Conservation (phyloP, 1,284 basidiomycete genomes). For the Apiotrichum mycotoxinovorans region DNA sequence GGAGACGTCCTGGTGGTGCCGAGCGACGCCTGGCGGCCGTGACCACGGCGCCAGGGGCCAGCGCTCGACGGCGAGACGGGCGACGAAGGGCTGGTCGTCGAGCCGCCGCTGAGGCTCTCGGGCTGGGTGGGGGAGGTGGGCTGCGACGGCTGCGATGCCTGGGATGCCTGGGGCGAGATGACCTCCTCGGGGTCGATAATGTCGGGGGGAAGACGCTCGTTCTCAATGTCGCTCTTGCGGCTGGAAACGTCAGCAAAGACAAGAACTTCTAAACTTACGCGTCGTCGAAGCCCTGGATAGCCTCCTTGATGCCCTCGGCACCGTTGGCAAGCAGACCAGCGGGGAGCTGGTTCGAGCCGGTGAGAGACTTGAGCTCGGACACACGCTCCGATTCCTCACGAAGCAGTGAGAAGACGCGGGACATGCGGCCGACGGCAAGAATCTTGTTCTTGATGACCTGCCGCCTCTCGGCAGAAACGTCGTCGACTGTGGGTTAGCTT, state of each 20-base stretch:
- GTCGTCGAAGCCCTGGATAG: constrained; percentile 90
- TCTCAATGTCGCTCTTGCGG: constrained; percentile 97
- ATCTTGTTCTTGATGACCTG: constrained; percentile 97
- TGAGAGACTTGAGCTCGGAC: constrained; percentile 90
- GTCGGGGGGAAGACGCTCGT: constrained; percentile 92
- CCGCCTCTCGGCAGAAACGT: constrained; percentile 68
- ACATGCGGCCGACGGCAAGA: constrained; percentile 93
- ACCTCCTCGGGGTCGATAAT: constrained; percentile 67
- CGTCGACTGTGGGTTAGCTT: constrained; percentile 30
- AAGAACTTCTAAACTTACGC: constrained; percentile 62
- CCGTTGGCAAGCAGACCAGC: constrained; percentile 84
- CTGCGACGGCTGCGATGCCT: constrained; percentile 33
- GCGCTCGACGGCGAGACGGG: constrained; percentile 49
- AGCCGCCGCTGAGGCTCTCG: constrained; percentile 9
- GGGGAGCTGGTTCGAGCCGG: constrained; percentile 73
- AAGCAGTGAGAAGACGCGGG: constrained; percentile 89
- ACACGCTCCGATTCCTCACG: constrained; percentile 99
- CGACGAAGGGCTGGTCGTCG: constrained; percentile 40
- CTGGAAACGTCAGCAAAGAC: constrained; percentile 48
- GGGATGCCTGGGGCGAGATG: constrained; percentile 53
- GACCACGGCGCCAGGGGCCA: constrained; percentile 56
- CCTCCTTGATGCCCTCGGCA: constrained; percentile 92
- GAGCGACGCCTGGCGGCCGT: constrained; percentile 79
- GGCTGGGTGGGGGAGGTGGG: constrained; percentile 31
- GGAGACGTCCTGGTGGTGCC: constrained; percentile 97